Evolutionary conservation across 176 grass and related monocot genomes (phyloP).

Genomic region (Oropetium thomaeum): DNA sequence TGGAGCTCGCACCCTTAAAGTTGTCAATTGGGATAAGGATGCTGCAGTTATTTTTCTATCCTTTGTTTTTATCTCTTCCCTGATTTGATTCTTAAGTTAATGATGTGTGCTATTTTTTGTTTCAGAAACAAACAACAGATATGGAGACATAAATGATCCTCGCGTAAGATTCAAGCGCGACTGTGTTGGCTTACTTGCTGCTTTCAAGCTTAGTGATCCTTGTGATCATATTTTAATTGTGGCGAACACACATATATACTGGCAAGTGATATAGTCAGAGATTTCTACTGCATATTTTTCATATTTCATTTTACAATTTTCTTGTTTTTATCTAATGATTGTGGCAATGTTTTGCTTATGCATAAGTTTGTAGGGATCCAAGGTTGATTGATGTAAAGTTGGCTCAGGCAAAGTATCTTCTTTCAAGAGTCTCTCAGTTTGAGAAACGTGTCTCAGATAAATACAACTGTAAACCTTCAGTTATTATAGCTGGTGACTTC

Average conservation of each 20-base stretch:
- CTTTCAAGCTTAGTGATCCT: conserved; percentile 86
- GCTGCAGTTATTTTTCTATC: conserved; percentile 10
- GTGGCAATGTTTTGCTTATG: conserved; percentile 1
- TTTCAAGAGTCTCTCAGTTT: conserved; percentile 68
- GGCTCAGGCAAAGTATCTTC: conserved; percentile 92
- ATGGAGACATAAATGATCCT: conserved; percentile 86
- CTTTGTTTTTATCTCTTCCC: conserved; percentile 14
- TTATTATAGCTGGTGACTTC: conserved; percentile 87
- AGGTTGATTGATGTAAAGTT: conserved; percentile 89
- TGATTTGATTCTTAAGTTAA: conserved; percentile 7
- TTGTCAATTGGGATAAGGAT: conserved; percentile 5
- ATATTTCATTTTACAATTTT: conserved; percentile 10
- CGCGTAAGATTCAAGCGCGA: conserved; percentile 79
- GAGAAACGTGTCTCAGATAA: conserved; percentile 64
- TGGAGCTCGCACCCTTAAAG: background rate
- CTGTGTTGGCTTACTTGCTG: conserved; percentile 81
- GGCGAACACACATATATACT: conserved; percentile 94
- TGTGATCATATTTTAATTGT: conserved; percentile 67
- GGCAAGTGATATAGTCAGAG: conserved; percentile 45
- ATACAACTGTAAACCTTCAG: conserved; percentile 66
- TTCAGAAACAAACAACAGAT: conserved; percentile 44
- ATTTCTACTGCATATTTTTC: background rate
- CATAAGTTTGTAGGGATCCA: conserved; percentile 70
- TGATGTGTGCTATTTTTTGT: background rate
- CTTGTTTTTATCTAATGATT: conserved; percentile 24